These are phyloP conservation scores for Hemisphaericaspora xylanilytica DNA, from an alignment of 1,139 yeast genomes.

Conservation along the genomic window DNA sequence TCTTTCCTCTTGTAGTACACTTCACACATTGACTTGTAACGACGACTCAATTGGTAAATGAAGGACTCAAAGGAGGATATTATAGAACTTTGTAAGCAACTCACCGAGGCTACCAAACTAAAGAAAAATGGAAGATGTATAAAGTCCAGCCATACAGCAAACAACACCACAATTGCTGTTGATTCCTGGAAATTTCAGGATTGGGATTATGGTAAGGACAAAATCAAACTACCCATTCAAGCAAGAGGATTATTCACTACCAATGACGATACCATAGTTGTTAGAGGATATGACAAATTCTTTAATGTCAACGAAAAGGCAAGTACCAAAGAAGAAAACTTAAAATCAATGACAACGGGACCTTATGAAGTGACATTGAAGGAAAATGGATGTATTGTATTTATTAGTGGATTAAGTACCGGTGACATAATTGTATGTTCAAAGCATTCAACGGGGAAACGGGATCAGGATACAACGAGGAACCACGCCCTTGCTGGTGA, in stretches of 20 bases:
- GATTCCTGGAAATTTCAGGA: slow-evolving; percentile 81
- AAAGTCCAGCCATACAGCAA: slow-evolving; percentile 20
- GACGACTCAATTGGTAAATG: slow-evolving; percentile 4
- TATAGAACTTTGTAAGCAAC: slow-evolving; percentile 13
- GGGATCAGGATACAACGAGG: slow-evolving; percentile 43
- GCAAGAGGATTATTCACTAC: slow-evolving; percentile 85
- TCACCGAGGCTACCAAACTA: slow-evolving; percentile 18
- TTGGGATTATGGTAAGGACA: slow-evolving; percentile 70
- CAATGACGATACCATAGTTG: slow-evolving; percentile 49
- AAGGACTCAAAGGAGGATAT: slow-evolving; percentile 17
- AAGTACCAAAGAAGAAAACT: slow-evolving; percentile 47
- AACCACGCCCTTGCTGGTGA: slow-evolving; percentile 82
- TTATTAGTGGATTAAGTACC: slow-evolving; percentile 71
- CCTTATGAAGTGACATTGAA: slow-evolving; percentile 82
- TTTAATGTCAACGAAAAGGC: slow-evolving; percentile 73
- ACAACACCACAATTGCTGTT: slow-evolving; percentile 14
- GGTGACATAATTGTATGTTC: slow-evolving; percentile 82
- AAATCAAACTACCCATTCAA: slow-evolving; percentile 56
- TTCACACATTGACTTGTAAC: too few relatives aligned
- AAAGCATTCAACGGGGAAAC: slow-evolving; percentile 79
- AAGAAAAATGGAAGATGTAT: slow-evolving; percentile 25
- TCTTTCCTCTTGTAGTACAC: too few relatives aligned
- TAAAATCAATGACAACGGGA: slow-evolving; percentile 54
- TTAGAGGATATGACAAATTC: slow-evolving; percentile 93
- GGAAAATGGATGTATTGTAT: slow-evolving; percentile 91